Conservation (phyloP, 2,329 filamentous ascomycete genomes). For the Colletotrichum tropicale region DNA sequence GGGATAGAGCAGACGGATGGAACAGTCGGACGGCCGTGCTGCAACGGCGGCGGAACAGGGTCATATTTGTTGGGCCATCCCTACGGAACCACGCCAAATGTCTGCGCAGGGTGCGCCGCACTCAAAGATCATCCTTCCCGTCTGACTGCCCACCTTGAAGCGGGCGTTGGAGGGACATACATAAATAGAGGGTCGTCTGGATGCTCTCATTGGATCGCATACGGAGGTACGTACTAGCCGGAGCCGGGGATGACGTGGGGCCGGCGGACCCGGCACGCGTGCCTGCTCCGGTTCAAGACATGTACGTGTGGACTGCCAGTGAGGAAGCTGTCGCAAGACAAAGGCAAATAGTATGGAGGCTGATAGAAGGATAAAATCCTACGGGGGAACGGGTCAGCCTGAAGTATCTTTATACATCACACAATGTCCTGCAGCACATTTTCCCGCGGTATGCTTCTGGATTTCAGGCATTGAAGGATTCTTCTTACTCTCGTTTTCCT, state of each 20-base stretch:
- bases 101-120: background rate
- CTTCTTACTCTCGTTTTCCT: background rate
- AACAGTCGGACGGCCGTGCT: background rate
- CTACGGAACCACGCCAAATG: background rate
- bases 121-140: background rate
- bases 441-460: fast-evolving
- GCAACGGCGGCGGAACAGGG: background rate
- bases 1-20: background rate
- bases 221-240: background rate
- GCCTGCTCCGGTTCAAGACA: background rate
- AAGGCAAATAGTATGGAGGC: background rate
- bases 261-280: background rate
- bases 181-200: background rate
- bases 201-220: background rate
- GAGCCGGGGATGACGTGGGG: background rate
- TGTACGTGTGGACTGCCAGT: background rate
- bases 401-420: background rate
- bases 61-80: background rate
- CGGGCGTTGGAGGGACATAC: background rate
- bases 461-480: fast-evolving
- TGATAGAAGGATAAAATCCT: background rate
- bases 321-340: background rate
- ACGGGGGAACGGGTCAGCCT: fast-evolving
- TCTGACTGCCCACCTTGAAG: background rate
- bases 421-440: background rate